Conservation (phyloP, 2,329 filamentous ascomycete genomes). For the Paraconiothyrium sp. region DNA sequence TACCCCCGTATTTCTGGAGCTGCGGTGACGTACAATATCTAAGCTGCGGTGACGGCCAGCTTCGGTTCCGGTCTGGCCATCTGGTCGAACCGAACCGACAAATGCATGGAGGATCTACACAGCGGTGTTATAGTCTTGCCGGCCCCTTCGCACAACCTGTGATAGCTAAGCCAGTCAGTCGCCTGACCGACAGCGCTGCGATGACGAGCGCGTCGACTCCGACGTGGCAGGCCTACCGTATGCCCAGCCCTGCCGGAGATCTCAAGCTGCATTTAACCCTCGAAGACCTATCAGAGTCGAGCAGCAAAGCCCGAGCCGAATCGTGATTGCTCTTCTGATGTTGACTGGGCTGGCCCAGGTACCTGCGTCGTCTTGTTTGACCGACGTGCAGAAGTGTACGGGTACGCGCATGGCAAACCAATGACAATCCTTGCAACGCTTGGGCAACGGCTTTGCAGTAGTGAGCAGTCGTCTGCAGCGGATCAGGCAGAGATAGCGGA, state of each 20-base stretch:
- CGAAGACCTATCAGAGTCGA: constrained; percentile 25
- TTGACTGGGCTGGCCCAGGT: constrained; percentile 41
- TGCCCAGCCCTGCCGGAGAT: constrained; percentile 30
- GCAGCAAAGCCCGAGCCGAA: constrained; percentile 18
- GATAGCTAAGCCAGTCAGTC: not conserved
- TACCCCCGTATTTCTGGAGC: not conserved
- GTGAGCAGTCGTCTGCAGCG: constrained; percentile 17
- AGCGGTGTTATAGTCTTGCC: not conserved
- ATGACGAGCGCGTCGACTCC: constrained; percentile 22
- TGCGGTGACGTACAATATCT: constrained; percentile 2
- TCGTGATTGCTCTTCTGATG: constrained; percentile 37
- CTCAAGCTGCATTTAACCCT: constrained; percentile 15
- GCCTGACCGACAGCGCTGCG: constrained; percentile 20
- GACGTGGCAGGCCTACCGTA: constrained; percentile 37
- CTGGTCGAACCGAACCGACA: constrained; percentile 1
- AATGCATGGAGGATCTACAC: not conserved
- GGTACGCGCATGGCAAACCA: constrained; percentile 38
- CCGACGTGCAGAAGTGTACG: constrained; percentile 40
- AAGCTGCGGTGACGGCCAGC: not conserved
- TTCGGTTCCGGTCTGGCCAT: not conserved
- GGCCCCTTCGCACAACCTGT: not conserved
- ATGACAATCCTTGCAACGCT: constrained; percentile 22
- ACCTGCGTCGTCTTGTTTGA: constrained; percentile 39
- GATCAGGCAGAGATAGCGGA: not conserved
- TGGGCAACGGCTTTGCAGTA: constrained; percentile 18